A percentile compares a stretch with the other conserved stretches of the same genome.
Conservation (phyloP, 345 rosid species). For the Eutrema japonicum region DNA sequence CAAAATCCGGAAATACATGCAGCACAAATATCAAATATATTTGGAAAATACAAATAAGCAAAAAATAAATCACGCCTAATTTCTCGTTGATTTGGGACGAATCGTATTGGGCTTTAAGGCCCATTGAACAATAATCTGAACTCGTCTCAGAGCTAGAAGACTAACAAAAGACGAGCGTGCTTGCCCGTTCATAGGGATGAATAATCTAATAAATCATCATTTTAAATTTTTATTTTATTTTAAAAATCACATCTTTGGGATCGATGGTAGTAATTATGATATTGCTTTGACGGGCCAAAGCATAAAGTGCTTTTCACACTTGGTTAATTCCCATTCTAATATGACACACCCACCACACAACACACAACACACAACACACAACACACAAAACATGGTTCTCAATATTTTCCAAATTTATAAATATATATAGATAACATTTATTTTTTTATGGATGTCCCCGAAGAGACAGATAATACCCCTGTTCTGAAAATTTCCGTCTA, state of each 20-base stretch:
- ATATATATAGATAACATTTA: not conserved
- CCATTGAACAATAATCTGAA: conserved; percentile 1
- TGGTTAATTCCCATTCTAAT: conserved; percentile 1
- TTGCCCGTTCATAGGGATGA: conserved; percentile 14
- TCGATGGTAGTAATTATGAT: conserved; percentile 21
- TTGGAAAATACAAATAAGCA: no score
- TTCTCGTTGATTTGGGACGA: not conserved
- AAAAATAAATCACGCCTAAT: not conserved
- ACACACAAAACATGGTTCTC: not conserved
- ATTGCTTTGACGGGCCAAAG: conserved; percentile 7
- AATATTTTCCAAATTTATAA: not conserved
- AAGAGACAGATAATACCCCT: conserved; percentile 11
- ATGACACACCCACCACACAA: no score
- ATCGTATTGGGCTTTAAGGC: not conserved
- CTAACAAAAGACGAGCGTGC: conserved; percentile 32
- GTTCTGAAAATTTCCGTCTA: no score
- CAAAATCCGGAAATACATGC: no score
- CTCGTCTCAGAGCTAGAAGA: not conserved
- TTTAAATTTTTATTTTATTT: not conserved
- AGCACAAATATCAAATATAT: no score
- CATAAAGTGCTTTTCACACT: conserved; percentile 29
- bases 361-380: no score
- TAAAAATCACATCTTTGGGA: conserved; percentile 23
- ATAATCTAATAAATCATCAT: conserved; percentile 11
- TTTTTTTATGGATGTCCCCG: not conserved